Base-by-base conservation (phyloP, 768 basidiomycete genomes). In the Calocybe indica region DNA sequence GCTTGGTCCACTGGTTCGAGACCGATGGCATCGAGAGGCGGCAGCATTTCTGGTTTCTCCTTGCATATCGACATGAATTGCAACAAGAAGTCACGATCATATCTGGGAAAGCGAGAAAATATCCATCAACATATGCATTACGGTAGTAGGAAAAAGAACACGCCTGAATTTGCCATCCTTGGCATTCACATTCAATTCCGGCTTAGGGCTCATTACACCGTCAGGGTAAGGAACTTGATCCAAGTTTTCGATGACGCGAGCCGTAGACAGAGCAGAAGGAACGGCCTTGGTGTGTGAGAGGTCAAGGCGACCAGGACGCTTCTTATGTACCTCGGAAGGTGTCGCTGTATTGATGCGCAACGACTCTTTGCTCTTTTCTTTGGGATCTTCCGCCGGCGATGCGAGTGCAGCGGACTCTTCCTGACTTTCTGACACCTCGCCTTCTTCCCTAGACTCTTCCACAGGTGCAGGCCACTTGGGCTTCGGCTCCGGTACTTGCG, bases 41-140 rank as follows among this genome's bases (percentile, higher is more conserved):
- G 92, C 28, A 97, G 83, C 47, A 79, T 75, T 46, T 90, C 92
- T 3, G 96, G 95, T 66, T 93, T 94, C 70, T 97, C 95, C 65
- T 83, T 89, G 76, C 96, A 99, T 51, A 95, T 69, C 15, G 71
- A 68, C 89, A 96, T 93, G 72, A 99, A 99, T 62, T 99, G 95
- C 50, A 99, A 68, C 22, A 99, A 78, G 82, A 99, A 99, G 13
- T 94, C 92, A 33, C 94, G 92, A 64, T 97, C 92, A 63, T 99
- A 99, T 59, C 95, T 92, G n/a, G 37, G 5, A 52, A 15, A 33
- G 42, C 22, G 47, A 15, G 28, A 43, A 2, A 55, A 39, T 33
- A 36, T 14, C 9, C 9, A 46, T 15, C 14, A 30, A 29, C 43
- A 9, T 34, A 36, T 39, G 13, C 11, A 32, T 22, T 5, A 38